Evolutionary conservation across 768 basidiomycete species (phyloP), one percentile per base, ranked within the genome.

Genomic region (Ramaria sp.): DNA sequence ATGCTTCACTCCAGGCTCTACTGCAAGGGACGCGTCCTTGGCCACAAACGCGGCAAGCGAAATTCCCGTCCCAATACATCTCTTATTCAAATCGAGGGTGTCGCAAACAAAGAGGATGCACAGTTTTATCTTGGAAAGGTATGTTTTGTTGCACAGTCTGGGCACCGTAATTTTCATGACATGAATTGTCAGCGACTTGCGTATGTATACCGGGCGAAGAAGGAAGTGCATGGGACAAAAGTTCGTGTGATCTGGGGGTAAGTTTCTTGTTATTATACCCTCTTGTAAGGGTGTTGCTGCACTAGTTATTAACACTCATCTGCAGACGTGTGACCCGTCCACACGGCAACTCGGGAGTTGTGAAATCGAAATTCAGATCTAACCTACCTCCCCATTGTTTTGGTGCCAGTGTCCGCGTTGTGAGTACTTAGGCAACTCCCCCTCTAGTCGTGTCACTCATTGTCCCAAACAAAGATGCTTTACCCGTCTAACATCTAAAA

Each of bases 101-200:
- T 97, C 55, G 81, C 82, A 60, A 84, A 74, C 65, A 89, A 93
- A 73, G 82, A 95, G 74, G 93, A 95, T 66, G 90, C 94, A 38
- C 85, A 91, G 69, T 95, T 93, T 73, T 99, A 99, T 80, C 82
- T 98, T 59, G 96, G 96, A 67, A 99, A 99, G 87, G 92, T 96
- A 62, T 63, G 80, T 65, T 24, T 18, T 20, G 16, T n/a, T 6
- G 3, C 22, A 36, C 27, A 41, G 36, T 61, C 25, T 48, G 13
- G n/a, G 32, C 13, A 28, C 41, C n/a, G 36, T 16, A 12, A 5
- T 7, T 12, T 53, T 18, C 56, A 24, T 38, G 34, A 59, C 34
- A 24, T 47, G 44, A 36, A 48, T 56, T 38, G 27, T 24, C 63
- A 96, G 93, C 88, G 95, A 63, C 79, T 99, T 59, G 96, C 96